Conservation (phyloP, 805 yeast species). For the Pichia sporocuriosa region DNA sequence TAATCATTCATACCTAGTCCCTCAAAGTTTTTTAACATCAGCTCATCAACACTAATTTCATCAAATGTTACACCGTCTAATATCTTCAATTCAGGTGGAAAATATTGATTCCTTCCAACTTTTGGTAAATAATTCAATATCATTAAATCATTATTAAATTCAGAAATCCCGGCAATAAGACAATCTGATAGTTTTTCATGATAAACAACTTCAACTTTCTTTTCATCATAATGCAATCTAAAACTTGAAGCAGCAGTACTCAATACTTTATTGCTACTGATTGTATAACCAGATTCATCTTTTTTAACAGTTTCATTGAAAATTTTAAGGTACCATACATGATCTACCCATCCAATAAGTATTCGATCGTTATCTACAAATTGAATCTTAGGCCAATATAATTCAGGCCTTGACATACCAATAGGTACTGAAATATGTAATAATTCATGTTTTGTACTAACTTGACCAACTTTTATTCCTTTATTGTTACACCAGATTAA, state of each 20-base stretch:
- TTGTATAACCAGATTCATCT: background rate
- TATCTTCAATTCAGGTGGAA: conserved; percentile 69
- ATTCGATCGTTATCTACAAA: conserved; percentile 59
- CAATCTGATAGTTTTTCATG: conserved; percentile 43
- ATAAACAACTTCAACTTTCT: conserved; percentile 38
- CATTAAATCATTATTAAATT: conserved; percentile 64
- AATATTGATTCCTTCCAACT: conserved; percentile 15
- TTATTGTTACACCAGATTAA: conserved; percentile 78
- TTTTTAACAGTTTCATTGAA: conserved; percentile 4
- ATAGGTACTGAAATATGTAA: conserved; percentile 50
- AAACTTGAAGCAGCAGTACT: conserved; percentile 49
- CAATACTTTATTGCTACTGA: conserved; percentile 31
- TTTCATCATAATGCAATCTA: conserved; percentile 35
- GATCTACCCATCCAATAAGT: conserved; percentile 76
- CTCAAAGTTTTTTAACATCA: conserved; percentile 52
- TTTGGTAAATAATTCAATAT: conserved; percentile 44
- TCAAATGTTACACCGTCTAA: conserved; percentile 59
- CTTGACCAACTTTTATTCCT: conserved; percentile 68
- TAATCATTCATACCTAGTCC: conserved; percentile 76
- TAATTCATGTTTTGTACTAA: conserved; percentile 42
- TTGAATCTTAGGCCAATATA: conserved; percentile 76
- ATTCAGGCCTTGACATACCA: conserved; percentile 57
- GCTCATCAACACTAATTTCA: conserved; percentile 73
- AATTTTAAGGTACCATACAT: conserved; percentile 54
- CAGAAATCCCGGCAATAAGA: conserved; percentile 69